Evolutionary conservation across 2,329 filamentous ascomycete species (phyloP).

Genomic region (Ceratocystis colombiana): DNA sequence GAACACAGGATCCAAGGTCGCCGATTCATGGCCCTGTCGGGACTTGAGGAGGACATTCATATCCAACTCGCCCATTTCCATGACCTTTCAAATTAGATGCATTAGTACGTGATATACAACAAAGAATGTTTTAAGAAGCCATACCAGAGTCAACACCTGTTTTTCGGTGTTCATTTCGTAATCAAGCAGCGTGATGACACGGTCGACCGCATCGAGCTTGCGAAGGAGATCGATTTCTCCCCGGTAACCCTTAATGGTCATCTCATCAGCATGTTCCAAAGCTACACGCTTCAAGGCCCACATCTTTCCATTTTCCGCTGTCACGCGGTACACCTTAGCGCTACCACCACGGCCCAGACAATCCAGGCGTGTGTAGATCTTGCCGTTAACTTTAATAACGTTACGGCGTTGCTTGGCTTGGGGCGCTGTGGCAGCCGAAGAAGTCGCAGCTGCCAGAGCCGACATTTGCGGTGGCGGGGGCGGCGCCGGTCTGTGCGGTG

Average conservation of each 20-base stretch:
- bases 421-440: conserved; percentile 35
- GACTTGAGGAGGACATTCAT: conserved; percentile 74
- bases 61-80: conserved; percentile 95
- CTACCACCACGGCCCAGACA: conserved; percentile 87
- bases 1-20: conserved; percentile 76
- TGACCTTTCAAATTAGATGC: conserved; percentile 50
- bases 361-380: conserved; percentile 80
- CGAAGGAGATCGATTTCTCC: conserved; percentile 88
- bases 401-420: conserved; percentile 68
- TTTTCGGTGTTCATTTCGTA: conserved; percentile 92
- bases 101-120: not conserved
- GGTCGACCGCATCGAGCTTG: conserved; percentile 71
- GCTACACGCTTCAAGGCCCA: conserved; percentile 90
- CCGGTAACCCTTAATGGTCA: conserved; percentile 75
- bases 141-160: conserved; percentile 71
- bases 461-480: conserved; percentile 93
- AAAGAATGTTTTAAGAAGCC: conserved; percentile 31
- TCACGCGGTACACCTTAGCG: conserved; percentile 89
- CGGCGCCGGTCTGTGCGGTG: conserved; percentile 66
- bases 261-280: conserved; percentile 77
- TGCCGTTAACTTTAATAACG: conserved; percentile 80
- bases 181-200: conserved; percentile 83
- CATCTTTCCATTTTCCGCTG: conserved; percentile 92
- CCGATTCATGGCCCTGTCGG: conserved; percentile 59
- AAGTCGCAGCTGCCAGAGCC: conserved; percentile 81